Base-by-base conservation (phyloP, 2,329 filamentous ascomycete genomes). In the Cladophialophora bantiana region DNA sequence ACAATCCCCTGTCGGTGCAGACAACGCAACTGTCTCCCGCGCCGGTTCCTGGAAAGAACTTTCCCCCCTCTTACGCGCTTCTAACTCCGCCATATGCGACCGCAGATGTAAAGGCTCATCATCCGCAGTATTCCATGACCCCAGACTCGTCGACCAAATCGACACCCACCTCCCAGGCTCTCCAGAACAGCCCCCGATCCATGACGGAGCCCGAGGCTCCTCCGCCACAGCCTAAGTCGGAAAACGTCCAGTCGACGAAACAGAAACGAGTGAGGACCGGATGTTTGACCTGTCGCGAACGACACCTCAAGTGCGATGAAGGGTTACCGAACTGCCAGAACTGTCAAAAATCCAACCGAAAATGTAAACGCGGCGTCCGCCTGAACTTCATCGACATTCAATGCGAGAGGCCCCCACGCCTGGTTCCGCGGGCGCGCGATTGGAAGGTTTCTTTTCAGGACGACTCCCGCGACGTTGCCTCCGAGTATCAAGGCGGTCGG, bases 281-380 rank as follows among this genome's bases (percentile, higher is more conserved):
- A 42, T 97, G 94, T 77, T 81, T 97, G 71, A 97, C 94, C 2
- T 97, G 94, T 78, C 86, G 94, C 72, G 91, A 96, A 77, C 84
- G 93, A 55, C 94, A 97, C 82, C 82, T 97, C 59, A 97, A 97
- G 78, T 97, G 94, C 77, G 94, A 97, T 75, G 93, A 96, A 78
- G 89, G 84, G 4, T 75, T 84, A 67, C 86, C 87, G 9, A 80
- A 82, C 63, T 89, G 87, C 75, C 83, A 90, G 73, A 97, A 97
- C 75, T 97, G 94, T 79, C 87, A 88, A 66, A 97, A 96, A 80
- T 95, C 94, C 60, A 94, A 89, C 74, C 85, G 94, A 59, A 83
- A 89, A 65, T 98, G 94, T 82, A 93, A 94, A 77, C 88, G 93
- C 72, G 94, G 94, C 18, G 84, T 97, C 59, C 87, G 92, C 42